Evolutionary conservation across 208 protist species (phyloP), one percentile per base, ranked within the genome.

Genomic region (Leishmania major): DNA sequence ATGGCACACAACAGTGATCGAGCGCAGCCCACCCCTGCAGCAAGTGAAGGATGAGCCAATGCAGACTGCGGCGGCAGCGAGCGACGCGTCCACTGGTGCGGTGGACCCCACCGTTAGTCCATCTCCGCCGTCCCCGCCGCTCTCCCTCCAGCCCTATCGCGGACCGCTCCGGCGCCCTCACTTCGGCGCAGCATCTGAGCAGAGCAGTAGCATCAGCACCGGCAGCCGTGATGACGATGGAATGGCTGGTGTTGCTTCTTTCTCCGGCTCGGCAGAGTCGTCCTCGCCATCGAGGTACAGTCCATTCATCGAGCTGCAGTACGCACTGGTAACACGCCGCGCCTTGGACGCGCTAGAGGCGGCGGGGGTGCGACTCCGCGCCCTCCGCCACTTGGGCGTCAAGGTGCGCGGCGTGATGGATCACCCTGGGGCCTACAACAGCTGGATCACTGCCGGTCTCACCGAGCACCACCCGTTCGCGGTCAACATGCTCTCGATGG

Each of bases 1-100:
- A 51, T 98, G 93, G 92, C 95, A 98, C 87, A 92, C 91, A 51
- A 97, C 91, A n/a, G 91, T 98, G 0, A 70, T 98, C 22, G 93
- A 98, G 84, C 85, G 87, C 45, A 69, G 80, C 37, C 78, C 91
- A 11, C 82, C 90, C 3, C 86, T 88, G 74, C 69, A 51, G 37
- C 73, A 25, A n/a, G 45, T 80, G 19, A n/a, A n/a, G 22, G 74
- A 86, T 57, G 62, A 77, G 15, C 83, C 83, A 17, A 59, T 86
- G 40, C 7, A n/a, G 28, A n/a, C 77, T 13, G 47, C 66, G 11
- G 37, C 84, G 5, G 57, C 71, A 62, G 73, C 77, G 45, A n/a
- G 73, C 8, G 15, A 57, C 22, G 47, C 76, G 67, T 11, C 51
- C 22, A 62, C 49, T 13, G 51, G 47, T 40, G 22, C 47, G 59